Evolutionary conservation across 306 rosid genomes (phyloP), one percentile per base, ranked within the genome.

Genomic region (Fragaria ananassa): DNA sequence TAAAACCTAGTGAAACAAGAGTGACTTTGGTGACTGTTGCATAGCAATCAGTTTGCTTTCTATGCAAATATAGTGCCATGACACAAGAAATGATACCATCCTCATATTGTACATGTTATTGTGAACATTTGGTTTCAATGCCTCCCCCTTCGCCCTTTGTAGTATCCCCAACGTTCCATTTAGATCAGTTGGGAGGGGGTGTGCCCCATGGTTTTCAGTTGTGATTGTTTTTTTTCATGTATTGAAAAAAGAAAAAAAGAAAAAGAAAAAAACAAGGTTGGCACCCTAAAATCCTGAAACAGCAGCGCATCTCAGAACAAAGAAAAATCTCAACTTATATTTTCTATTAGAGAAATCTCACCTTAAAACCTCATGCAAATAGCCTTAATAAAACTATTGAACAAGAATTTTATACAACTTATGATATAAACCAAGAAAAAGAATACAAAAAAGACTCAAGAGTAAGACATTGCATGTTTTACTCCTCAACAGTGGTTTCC

Each of bases 321-420:
- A 10, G 64, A 9, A 57, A 57, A 10, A 6, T 25, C 1, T 25
- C 0, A 25, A 45, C 42, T 31, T 31, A 0, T 1, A 27, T 3
- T 27, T 25, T 68, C 13, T 25, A 73, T 65, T 19, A 44, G n/a
- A 57, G 23, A 62, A 13, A 42, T 31, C 37, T 62, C 77, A 25
- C 18, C 71, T 17, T 8, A 57, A 64, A 45, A 72, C 39, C 47
- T 58, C 25, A n/a, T 68, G 61, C 41, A 61, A 34, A 60, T 50
- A 27, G 31, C 72, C 57, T 49, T 19, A 10, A 45, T n/a, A 25
- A 53, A 6, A 15, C 58, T 35, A 46, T 19, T 44, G 29, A 9
- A 41, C 27, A 69, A 39, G 29, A 64, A 53, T 27, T 75, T 58
- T 75, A 54, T 57, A 76, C 67, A 76, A 37, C 44, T 31, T 1